phyloP scores from a whole-genome alignment of 73 alveolate genomes.

The Paramecium caudatum region DNA sequence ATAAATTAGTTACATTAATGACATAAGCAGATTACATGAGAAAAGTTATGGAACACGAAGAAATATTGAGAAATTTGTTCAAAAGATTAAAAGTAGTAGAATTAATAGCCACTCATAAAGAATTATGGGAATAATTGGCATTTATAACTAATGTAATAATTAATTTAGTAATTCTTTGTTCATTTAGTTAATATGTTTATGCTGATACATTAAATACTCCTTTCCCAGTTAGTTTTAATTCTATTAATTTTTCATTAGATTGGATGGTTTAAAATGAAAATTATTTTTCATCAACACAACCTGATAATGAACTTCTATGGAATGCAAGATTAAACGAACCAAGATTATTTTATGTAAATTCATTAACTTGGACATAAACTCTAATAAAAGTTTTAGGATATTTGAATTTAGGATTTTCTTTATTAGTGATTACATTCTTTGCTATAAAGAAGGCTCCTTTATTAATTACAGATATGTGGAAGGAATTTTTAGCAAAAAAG shows the following conservation, averaged over 20 bases:
- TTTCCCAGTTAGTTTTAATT: constrained; percentile 9
- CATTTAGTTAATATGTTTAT: constrained; percentile 58
- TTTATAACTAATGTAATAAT: constrained; percentile 57
- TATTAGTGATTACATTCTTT: constrained; percentile 66
- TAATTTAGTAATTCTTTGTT: constrained; percentile 49
- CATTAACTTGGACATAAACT: constrained; percentile 52
- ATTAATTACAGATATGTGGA: constrained; percentile 73
- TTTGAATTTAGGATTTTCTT: constrained; percentile 64
- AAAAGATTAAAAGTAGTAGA: constrained; percentile 65
- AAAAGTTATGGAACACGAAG: constrained; percentile 76
- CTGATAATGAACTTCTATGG: constrained; percentile 5
- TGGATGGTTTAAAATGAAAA: neutral
- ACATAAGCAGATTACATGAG: constrained; percentile 62
- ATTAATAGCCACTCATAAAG: constrained; percentile 71
- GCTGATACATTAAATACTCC: neutral
- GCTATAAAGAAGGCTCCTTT: constrained; percentile 74
- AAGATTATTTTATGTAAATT: constrained; percentile 54
- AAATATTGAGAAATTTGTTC: constrained; percentile 62
- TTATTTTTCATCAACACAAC: neutral
- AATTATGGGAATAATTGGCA: constrained; percentile 74
- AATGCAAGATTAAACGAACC: constrained; percentile 71
- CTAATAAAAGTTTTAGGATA: constrained; percentile 57
- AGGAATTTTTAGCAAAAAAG: neutral
- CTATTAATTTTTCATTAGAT: neutral
- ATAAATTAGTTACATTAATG: constrained; percentile 65